A percentile compares a stretch with the other conserved stretches of the same genome.
Conservation (phyloP, 202 grass and related monocot genomes). For the Panicum virgatum region DNA sequence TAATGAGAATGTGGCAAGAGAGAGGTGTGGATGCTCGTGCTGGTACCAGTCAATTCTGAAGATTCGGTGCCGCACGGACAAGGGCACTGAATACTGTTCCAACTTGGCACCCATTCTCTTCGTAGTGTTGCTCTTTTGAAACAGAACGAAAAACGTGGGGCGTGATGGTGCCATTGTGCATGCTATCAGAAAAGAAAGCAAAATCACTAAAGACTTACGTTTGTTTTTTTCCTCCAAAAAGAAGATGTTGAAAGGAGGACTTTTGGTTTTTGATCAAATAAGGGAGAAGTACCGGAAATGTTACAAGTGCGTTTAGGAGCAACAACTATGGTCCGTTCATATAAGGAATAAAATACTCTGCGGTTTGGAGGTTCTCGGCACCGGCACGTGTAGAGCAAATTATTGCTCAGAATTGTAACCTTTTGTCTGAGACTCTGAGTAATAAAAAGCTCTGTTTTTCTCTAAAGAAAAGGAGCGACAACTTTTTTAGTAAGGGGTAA, state of each 20-base stretch:
- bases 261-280: neutral
- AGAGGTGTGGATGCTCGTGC: conserved; percentile 19
- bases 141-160: neutral
- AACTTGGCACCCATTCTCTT: neutral
- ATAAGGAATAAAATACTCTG: too few species aligned
- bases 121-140: neutral
- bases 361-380: too few species aligned
- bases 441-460: too few species aligned
- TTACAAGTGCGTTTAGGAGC: neutral
- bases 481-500: too few species aligned
- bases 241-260: neutral
- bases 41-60: conserved; percentile 4
- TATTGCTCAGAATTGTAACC: too few species aligned
- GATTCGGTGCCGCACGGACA: conserved; percentile 4
- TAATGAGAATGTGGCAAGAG: neutral
- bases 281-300: neutral
- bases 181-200: neutral
- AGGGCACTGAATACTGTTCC: neutral
- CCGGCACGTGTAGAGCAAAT: too few species aligned
- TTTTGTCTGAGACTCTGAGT: too few species aligned
- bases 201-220: neutral
- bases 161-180: neutral
- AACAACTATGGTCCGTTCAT: neutral
- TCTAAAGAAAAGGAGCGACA: too few species aligned
- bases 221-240: neutral